Evolutionary conservation across 2,329 filamentous ascomycete genomes (phyloP).

Genomic region (Diaporthe citrichinensis): DNA sequence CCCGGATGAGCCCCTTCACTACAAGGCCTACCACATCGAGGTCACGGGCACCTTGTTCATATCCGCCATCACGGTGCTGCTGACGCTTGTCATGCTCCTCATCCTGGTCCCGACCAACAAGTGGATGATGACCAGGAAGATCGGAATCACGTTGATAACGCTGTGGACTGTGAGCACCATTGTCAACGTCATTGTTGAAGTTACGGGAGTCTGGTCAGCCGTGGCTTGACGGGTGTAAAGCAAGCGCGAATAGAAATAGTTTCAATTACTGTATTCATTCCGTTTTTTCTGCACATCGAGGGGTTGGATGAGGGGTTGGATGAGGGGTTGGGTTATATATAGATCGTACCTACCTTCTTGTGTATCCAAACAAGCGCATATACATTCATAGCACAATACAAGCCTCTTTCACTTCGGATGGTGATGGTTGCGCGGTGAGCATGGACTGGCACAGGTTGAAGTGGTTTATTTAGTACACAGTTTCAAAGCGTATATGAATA

Average conservation of each 20-base stretch:
- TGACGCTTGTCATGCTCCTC: slow-evolving; percentile 84
- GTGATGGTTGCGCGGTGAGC: not conserved
- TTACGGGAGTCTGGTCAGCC: slow-evolving; percentile 68
- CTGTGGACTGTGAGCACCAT: slow-evolving; percentile 87
- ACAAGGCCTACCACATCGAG: slow-evolving; percentile 85
- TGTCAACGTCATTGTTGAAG: slow-evolving; percentile 85
- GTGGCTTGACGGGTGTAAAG: slow-evolving; percentile 41
- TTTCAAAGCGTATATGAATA: not conserved
- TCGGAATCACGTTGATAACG: slow-evolving; percentile 84
- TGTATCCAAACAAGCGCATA: not conserved
- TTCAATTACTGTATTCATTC: slow-evolving; percentile 2
- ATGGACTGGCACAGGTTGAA: not conserved
- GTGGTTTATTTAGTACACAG: not conserved
- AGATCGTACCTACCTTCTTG: slow-evolving; percentile 4
- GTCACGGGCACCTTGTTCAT: slow-evolving; percentile 89
- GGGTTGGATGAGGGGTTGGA: not conserved
- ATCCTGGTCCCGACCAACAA: slow-evolving; percentile 86
- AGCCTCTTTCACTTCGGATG: not conserved
- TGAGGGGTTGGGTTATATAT: slow-evolving; percentile 6
- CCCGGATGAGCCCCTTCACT: slow-evolving; percentile 73
- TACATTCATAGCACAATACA: not conserved
- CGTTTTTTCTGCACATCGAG: not conserved
- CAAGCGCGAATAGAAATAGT: not conserved
- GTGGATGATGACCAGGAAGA: slow-evolving; percentile 86
- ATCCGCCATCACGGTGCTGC: slow-evolving; percentile 84